A percentile compares a stretch with the other conserved stretches of the same genome.
These are phyloP conservation scores for Eucalyptus erythrocorys DNA, from an alignment of 345 rosid genomes.

Conservation along the genomic window DNA sequence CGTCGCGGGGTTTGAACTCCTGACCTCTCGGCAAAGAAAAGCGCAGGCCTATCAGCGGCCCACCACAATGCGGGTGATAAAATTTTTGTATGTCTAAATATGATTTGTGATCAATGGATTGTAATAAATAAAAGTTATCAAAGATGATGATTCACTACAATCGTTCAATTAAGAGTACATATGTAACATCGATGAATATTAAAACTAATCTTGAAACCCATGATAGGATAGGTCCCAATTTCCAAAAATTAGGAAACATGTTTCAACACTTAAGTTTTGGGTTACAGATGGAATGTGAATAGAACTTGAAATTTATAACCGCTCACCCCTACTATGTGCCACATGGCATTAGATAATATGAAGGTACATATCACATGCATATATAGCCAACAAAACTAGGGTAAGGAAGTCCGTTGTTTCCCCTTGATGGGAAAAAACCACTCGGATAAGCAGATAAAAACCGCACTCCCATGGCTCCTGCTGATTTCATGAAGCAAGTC, in stretches of 20 bases:
- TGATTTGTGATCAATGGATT: too few relatives aligned
- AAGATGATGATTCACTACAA: fast-evolving
- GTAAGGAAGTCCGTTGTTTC: not conserved
- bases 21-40: too few relatives aligned
- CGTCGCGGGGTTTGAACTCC: too few relatives aligned
- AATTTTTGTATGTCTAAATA: fast-evolving
- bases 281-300: fast-evolving
- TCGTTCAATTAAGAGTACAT: too few relatives aligned
- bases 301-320: too few relatives aligned
- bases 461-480: fast-evolving
- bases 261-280: fast-evolving
- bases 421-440: not conserved
- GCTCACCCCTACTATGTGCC: fast-evolving
- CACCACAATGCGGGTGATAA: too few relatives aligned
- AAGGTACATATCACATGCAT: not conserved
- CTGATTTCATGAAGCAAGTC: not conserved
- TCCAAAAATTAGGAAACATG: fast-evolving
- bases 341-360: fast-evolving
- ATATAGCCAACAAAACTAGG: fast-evolving
- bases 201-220: too few relatives aligned
- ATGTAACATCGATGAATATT: too few relatives aligned
- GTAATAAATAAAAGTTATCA: too few relatives aligned
- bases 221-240: fast-evolving
- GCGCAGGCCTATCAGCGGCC: too few relatives aligned
- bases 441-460: not conserved